Evolutionary conservation across 306 rosid genomes (phyloP), one percentile per base, ranked within the genome.

Genomic region (Castanea mollissima): DNA sequence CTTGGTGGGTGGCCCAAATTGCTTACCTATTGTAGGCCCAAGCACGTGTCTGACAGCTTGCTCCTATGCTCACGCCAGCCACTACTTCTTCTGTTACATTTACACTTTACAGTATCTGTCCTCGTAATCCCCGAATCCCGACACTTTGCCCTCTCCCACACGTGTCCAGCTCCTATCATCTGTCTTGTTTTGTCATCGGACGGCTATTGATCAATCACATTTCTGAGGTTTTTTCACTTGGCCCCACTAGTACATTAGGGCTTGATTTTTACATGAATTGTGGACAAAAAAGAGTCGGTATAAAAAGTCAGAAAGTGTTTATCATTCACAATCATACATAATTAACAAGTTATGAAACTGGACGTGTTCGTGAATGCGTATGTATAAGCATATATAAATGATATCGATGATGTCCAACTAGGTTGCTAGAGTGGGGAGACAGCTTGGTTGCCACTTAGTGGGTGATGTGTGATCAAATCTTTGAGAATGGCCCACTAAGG

Each of bases 21-120:
- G 78, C 78, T 81, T 55, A 74, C 79, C 78, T 32, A 52, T 56
- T 32, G 25, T 73, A 79, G 82, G 81, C 87, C 92, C 90, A 87
- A 86, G 84, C 96, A 93, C 92, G 86, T 91, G 89, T 87, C 78
- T 85, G 89, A 88, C 92, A 92, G 86, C 92, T 88, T 70, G 59
- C 80, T 51, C 81, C 59, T 78, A 51, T 75, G 80, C 84, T 7
- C 73, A 76, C 78, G 82, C 87, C 80, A 81, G 71, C 83, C 79
- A 81, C 72, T 49, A 1, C 64, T 74, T 12, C 64, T 68, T 74
- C 75, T 69, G 76, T 84, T 76, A 59, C 83, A 74, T 18, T 76
- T 51, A 55, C 76, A 57, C 79, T 62, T 29, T 29, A 58, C 71
- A 69, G 55, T 72, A 64, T 86, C 83, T 46, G 84, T 85, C 88